Conservation (phyloP, 495 filamentous ascomycete species). For the Lindgomyces ingoldianus region DNA sequence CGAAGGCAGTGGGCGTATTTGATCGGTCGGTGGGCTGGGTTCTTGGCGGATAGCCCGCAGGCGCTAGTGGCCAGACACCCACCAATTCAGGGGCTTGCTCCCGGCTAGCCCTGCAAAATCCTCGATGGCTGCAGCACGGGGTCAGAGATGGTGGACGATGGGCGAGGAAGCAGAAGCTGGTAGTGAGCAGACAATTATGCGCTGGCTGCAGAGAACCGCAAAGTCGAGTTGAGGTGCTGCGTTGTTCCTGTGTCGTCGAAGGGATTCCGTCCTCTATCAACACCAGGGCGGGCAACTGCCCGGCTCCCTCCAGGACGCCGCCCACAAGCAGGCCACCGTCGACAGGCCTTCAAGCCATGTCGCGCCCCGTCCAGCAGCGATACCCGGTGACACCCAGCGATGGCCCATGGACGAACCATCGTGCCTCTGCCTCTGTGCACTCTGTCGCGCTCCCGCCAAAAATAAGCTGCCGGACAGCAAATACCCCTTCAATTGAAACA, state of each 20-base stretch:
- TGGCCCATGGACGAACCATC: not conserved
- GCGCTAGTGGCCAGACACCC: not conserved
- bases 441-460: constrained; percentile 29
- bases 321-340: too few relatives aligned
- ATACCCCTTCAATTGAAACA: constrained; percentile 3
- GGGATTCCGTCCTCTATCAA: too few relatives aligned
- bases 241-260: not conserved
- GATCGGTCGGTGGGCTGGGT: not conserved
- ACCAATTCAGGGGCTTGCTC: not conserved
- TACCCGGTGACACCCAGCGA: not conserved
- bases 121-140: not conserved
- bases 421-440: not conserved
- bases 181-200: not conserved
- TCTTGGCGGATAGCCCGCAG: not conserved
- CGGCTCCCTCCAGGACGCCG: too few relatives aligned
- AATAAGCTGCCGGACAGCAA: constrained; percentile 36
- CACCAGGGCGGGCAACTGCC: too few relatives aligned
- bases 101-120: not conserved
- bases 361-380: too few relatives aligned
- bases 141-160: constrained; percentile 7
- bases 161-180: not conserved
- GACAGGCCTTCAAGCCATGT: too few relatives aligned
- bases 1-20: constrained; percentile 28
- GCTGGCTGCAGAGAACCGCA: not conserved
- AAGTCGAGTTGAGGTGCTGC: not conserved